Base-by-base conservation (phyloP, 2,329 filamentous ascomycete species). In the Sporothrix euskadiensis region DNA sequence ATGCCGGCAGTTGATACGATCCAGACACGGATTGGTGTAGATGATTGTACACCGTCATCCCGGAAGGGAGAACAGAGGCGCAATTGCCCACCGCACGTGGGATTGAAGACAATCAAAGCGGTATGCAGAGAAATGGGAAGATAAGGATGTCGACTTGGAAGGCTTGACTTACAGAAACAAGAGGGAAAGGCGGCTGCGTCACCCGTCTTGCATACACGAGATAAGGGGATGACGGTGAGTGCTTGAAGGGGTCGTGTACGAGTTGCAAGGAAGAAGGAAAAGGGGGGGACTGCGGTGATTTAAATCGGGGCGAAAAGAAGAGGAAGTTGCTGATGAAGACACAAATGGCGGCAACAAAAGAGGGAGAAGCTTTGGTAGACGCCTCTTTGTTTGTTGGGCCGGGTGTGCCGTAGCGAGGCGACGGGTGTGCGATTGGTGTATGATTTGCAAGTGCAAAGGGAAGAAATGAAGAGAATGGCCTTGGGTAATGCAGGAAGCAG, bases 151-250 rank as follows among this genome's bases (percentile, higher is more conserved):
- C 10, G 14, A 22, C n/a, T 19, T 19, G 14, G 22, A 9, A 30
- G 44, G 65, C 30, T 12, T 2, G 26, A 68, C 65, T 68, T 56
- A 69, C 49, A 41, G 49, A 57, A 16, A 54, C 12, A 35, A 10
- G 66, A 5, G 16, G 44, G 39, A 54, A 54, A 35, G 44, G 65
- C 44, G 14, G 66, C 32, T 39, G 66, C 30, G 30, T 10, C 44
- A 54, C 47, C 30, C 26, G 65, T 69, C 47, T 39, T 41, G 39
- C 65, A 68, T 52, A 70, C 32, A 59, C 52, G 32, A 70, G 68
- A 70, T 70, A 70, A 70, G 61, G 32, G 35, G 39, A 30, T 47
- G 49, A 70, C n/a, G 35, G 35, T 59, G 47, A 69, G 32, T 22
- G 19, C 7, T 35, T 6, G 26, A 22, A 35, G 22, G 30, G 22